A percentile compares a stretch with the other conserved stretches of the same genome.
phyloP scores from a whole-genome alignment of 2,329 filamentous ascomycete species.

The Acephala macrosclerotiorum region DNA sequence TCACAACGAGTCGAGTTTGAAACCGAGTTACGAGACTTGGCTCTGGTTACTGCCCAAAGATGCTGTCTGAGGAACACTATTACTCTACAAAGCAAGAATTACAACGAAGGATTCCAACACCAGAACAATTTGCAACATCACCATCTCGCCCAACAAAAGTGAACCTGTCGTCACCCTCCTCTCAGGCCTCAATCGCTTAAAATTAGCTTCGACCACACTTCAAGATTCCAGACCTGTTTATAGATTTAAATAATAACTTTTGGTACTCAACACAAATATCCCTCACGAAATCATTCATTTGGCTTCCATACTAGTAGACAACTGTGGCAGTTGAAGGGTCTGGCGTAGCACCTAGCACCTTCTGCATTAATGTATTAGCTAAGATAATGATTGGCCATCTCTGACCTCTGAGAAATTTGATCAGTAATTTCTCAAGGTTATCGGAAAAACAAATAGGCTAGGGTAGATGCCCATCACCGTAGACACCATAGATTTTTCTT shows the following conservation, averaged over 20 bases:
- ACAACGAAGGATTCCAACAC: too few species aligned
- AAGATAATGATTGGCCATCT: neutral
- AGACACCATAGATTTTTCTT: too few species aligned
- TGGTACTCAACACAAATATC: neutral
- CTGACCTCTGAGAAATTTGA: neutral
- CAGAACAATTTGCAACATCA: too few species aligned
- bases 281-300: neutral
- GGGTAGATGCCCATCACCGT: too few species aligned
- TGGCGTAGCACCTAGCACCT: neutral
- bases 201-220: neutral
- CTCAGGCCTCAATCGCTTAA: neutral
- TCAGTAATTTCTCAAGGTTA: neutral
- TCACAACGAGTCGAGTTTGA: too few species aligned
- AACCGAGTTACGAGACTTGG: too few species aligned
- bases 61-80: too few species aligned
- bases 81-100: too few species aligned
- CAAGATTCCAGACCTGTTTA: neutral
- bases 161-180: neutral
- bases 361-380: neutral
- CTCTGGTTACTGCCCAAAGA: too few species aligned
- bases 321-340: neutral
- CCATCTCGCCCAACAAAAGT: neutral
- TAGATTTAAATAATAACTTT: neutral
- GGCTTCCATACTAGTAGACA: neutral
- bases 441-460: neutral